Evolutionary conservation across 2,329 filamentous ascomycete species (phyloP).

Genomic region (Pseudogymnoascus pannorum): DNA sequence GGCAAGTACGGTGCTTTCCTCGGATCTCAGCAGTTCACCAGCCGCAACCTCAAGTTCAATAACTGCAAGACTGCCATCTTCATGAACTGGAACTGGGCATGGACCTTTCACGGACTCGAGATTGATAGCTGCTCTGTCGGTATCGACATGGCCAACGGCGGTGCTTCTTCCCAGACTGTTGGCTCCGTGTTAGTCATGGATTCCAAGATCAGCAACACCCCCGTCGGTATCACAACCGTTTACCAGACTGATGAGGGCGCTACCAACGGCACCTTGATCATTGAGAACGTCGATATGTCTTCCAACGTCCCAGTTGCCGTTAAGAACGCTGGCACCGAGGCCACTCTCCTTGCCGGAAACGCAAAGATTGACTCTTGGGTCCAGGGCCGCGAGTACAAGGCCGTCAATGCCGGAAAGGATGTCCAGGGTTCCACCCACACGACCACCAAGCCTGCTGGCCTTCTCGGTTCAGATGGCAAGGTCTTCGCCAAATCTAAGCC

Average conservation of each 20-base stretch:
- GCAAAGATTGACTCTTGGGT: constrained; percentile 63
- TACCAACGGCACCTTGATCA: constrained; percentile 72
- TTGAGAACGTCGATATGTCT: constrained; percentile 85
- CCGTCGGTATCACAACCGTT: constrained; percentile 67
- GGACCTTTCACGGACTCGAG: constrained; percentile 67
- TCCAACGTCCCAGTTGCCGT: constrained; percentile 62
- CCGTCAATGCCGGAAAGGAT: constrained; percentile 38
- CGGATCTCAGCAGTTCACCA: constrained; percentile 83
- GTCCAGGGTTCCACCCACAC: constrained; percentile 53
- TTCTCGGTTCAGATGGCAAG: constrained; percentile 57
- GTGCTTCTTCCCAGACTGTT: constrained; percentile 59
- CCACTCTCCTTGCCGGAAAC: constrained; percentile 61
- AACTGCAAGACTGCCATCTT: constrained; percentile 74
- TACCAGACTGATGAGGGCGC: constrained; percentile 55
- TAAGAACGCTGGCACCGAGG: constrained; percentile 45
- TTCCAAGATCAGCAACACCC: constrained; percentile 68
- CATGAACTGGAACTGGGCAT: constrained; percentile 91
- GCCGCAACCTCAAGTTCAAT: constrained; percentile 75
- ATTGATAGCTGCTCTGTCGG: constrained; percentile 72
- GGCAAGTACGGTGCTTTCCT: constrained; percentile 72
- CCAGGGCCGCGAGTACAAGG: constrained; percentile 69
- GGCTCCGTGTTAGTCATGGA: constrained; percentile 81
- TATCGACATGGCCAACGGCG: constrained; percentile 67
- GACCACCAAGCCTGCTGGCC: constrained; percentile 55
- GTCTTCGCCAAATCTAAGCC: constrained; percentile 83